phyloP scores from a whole-genome alignment of 495 filamentous ascomycete species.

The Tuber magnatum region DNA sequence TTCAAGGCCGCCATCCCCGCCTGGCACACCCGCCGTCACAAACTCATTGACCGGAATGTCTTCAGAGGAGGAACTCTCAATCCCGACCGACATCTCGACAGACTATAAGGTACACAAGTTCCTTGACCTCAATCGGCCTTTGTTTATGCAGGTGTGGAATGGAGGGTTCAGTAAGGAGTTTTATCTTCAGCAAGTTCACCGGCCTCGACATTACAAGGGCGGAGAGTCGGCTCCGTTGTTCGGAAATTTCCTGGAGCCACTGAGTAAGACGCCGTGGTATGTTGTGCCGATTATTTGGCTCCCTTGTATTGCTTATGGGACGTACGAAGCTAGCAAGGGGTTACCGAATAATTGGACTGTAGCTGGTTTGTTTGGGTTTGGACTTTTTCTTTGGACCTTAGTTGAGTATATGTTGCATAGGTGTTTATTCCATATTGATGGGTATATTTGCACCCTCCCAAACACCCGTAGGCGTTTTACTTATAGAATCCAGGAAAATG shows the following conservation, averaged over 20 bases:
- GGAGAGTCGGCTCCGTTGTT: conserved; percentile 90
- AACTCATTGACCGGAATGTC: conserved; percentile 79
- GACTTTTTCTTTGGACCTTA: conserved; percentile 75
- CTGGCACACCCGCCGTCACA: conserved; percentile 41
- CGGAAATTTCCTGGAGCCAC: conserved; percentile 93
- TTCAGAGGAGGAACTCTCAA: conserved; percentile 72
- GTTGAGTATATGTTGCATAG: conserved; percentile 87
- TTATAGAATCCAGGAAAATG: conserved; percentile 43
- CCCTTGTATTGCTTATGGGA: conserved; percentile 69
- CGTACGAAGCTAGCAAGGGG: conserved; percentile 58
- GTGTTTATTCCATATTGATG: conserved; percentile 88
- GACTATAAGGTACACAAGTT: conserved; percentile 90
- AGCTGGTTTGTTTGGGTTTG: conserved; percentile 42
- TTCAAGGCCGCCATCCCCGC: conserved; percentile 35
- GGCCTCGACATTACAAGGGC: conserved; percentile 87
- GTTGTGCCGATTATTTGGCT: conserved; percentile 78
- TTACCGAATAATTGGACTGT: conserved; percentile 50
- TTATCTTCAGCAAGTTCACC: conserved; percentile 92
- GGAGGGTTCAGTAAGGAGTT: conserved; percentile 87
- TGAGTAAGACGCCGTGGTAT: conserved; percentile 92
- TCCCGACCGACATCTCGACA: conserved; percentile 64
- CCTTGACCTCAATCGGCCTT: conserved; percentile 76
- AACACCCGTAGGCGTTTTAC: conserved; percentile 48
- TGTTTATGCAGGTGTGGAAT: conserved; percentile 81
- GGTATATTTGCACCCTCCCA: conserved; percentile 50